Conservation (phyloP, 441 rosid genomes). For the Sinapis alba region DNA sequence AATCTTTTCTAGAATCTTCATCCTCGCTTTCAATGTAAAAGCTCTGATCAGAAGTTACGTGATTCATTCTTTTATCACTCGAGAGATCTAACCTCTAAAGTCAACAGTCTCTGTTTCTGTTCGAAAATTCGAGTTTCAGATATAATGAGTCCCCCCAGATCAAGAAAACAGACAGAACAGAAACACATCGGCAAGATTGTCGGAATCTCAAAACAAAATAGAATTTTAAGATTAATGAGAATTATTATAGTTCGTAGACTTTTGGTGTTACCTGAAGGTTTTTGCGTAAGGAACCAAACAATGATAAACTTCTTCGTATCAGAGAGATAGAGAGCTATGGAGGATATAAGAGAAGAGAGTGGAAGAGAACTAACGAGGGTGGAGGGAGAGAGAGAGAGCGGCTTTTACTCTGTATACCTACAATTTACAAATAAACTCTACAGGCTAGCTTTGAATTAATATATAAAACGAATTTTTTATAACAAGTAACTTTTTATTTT, state of each 20-base stretch:
- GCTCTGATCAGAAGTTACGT: conserved; percentile 80
- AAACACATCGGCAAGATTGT: conserved; percentile 14
- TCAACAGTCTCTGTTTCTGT: conserved; percentile 38
- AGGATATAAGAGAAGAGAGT: conserved; percentile 23
- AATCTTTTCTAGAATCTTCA: conserved; percentile 66
- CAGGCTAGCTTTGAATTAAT: background rate
- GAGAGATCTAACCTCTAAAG: conserved; percentile 23
- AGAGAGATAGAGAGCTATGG: conserved; percentile 4
- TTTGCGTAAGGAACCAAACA: background rate
- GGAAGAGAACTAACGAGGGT: conserved; percentile 26
- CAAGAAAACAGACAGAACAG: background rate
- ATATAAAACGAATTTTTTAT: background rate
- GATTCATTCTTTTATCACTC: conserved; percentile 55
- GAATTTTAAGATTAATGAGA: background rate
- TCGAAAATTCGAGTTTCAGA: background rate
- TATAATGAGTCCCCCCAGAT: background rate
- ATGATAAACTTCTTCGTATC: conserved; percentile 14
- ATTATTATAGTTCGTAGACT: background rate
- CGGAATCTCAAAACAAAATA: background rate
- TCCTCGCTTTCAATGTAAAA: conserved; percentile 90
- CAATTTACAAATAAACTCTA: conserved; percentile 14
- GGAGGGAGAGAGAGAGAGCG: conserved; percentile 30
- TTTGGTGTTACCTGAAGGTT: conserved; percentile 24
- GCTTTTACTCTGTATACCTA: conserved; percentile 17
- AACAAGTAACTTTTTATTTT: background rate